Percentiles rank a stretch among this genome's conserved stretches.
Evolutionary conservation across 2,329 filamentous ascomycete genomes (phyloP).

Genomic region (Exophiala lecanii-corni): DNA sequence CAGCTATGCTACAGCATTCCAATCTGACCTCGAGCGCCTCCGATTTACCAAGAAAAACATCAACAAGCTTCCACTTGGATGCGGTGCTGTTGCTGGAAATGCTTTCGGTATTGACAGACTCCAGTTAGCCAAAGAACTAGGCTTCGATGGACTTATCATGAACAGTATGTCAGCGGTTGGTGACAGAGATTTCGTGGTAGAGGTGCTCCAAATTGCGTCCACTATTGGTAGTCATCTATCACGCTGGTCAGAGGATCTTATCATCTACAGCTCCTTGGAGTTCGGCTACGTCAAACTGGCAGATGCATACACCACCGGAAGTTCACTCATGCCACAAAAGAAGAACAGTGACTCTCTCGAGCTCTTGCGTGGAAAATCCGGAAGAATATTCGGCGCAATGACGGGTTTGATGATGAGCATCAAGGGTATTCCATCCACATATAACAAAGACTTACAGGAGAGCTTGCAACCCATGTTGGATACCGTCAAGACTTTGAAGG

Average conservation of each 20-base stretch:
- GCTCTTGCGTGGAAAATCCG: slow-evolving; percentile 71
- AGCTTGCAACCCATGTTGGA: slow-evolving; percentile 81
- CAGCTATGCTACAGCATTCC: slow-evolving; percentile 67
- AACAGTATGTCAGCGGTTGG: slow-evolving; percentile 74
- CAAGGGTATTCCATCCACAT: slow-evolving; percentile 72
- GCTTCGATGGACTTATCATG: slow-evolving; percentile 65
- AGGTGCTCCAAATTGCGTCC: slow-evolving; percentile 74
- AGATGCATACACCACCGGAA: slow-evolving; percentile 75
- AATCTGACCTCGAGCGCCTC: slow-evolving; percentile 70
- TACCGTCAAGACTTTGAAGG: slow-evolving; percentile 68
- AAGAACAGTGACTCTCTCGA: slow-evolving; percentile 75
- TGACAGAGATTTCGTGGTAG: slow-evolving; percentile 77
- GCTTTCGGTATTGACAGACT: slow-evolving; percentile 76
- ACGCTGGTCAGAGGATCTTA: slow-evolving; percentile 79
- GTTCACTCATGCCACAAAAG: slow-evolving; percentile 76
- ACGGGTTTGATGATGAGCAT: slow-evolving; percentile 71
- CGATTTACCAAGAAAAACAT: slow-evolving; percentile 69
- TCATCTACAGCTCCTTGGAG: slow-evolving; percentile 72
- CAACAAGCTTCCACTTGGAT: slow-evolving; percentile 66
- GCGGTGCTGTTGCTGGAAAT: slow-evolving; percentile 75
- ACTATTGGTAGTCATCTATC: slow-evolving; percentile 76
- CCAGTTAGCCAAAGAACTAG: slow-evolving; percentile 72
- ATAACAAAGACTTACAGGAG: slow-evolving; percentile 93
- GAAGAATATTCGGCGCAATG: slow-evolving; percentile 75
- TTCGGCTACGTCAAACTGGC: slow-evolving; percentile 72